Evolutionary conservation across 2,329 filamentous ascomycete species (phyloP).

Genomic region (Penicillium polonicum): DNA sequence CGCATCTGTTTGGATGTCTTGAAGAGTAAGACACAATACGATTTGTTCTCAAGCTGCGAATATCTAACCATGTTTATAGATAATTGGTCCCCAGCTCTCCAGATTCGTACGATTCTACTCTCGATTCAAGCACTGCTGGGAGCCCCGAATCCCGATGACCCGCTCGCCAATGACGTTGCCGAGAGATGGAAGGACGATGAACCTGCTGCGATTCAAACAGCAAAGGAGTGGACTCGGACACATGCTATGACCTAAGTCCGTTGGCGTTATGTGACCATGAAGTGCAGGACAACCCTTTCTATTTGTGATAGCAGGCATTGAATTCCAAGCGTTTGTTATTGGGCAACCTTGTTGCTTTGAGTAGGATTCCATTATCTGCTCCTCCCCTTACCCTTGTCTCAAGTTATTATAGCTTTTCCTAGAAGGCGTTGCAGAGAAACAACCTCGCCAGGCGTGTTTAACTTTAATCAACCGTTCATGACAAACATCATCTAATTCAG

Average conservation of each 20-base stretch:
- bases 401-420: conserved; percentile 2
- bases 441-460: background rate
- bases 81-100: conserved; percentile 97
- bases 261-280: conserved; percentile 35
- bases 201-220: conserved; percentile 85
- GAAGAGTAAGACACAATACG: conserved; percentile 67
- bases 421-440: conserved; percentile 20
- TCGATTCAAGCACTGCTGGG: conserved; percentile 96
- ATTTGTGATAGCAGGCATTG: conserved; percentile 16
- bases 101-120: conserved; percentile 97
- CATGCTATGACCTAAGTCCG: conserved; percentile 62
- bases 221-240: conserved; percentile 84
- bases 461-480: background rate
- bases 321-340: conserved; percentile 18
- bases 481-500: background rate
- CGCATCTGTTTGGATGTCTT: conserved; percentile 96
- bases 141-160: conserved; percentile 95
- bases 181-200: conserved; percentile 98
- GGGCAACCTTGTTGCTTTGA: conserved; percentile 8
- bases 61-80: conserved; percentile 52
- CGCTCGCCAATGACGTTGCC: conserved; percentile 95
- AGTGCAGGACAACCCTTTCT: conserved; percentile 20
- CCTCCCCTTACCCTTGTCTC: conserved; percentile 3
- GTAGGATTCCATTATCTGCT: conserved; percentile 11
- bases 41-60: too few relatives aligned